phyloP scores from a whole-genome alignment of 768 basidiomycete species.

The Lactifluus pinguis region DNA sequence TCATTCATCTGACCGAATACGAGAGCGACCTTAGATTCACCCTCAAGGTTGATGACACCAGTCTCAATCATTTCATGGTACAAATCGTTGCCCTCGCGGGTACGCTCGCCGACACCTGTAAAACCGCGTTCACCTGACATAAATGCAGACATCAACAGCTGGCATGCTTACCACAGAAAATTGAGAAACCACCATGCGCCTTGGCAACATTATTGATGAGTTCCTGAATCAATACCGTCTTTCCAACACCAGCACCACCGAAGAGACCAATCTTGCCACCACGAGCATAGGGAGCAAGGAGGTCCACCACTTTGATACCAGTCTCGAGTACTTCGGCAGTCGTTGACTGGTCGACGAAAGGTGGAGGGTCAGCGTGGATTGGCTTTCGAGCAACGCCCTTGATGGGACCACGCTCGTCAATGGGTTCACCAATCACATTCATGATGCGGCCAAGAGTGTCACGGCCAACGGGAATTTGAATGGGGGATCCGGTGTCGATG shows the following conservation, averaged over 20 bases:
- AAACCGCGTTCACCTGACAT: background rate
- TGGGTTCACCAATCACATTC: slow-evolving; percentile 99
- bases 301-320: slow-evolving; percentile 99
- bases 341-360: slow-evolving; percentile 98
- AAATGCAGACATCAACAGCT: background rate
- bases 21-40: slow-evolving; percentile 99
- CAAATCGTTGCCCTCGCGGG: slow-evolving; percentile 99
- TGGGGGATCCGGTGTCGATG: slow-evolving; percentile 93
- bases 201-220: slow-evolving; percentile 99
- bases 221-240: slow-evolving; percentile 99
- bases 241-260: slow-evolving; percentile 99
- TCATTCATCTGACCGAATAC: slow-evolving; percentile 99
- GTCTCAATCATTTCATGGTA: slow-evolving; percentile 99
- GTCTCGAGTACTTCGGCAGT: slow-evolving; percentile 98
- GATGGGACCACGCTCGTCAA: slow-evolving; percentile 99
- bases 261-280: slow-evolving; percentile 99
- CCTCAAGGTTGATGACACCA: slow-evolving; percentile 99
- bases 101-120: slow-evolving; percentile 97
- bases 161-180: slow-evolving; percentile 70
- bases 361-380: slow-evolving; percentile 95
- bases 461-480: slow-evolving; percentile 91
- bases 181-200: slow-evolving; percentile 99
- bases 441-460: slow-evolving; percentile 97
- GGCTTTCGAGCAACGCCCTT: slow-evolving; percentile 86
- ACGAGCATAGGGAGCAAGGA: slow-evolving; percentile 98